These are phyloP conservation scores for Backusella tarrabulga DNA, from an alignment of 192 early-diverging fungal species.

Conservation along the genomic window DNA sequence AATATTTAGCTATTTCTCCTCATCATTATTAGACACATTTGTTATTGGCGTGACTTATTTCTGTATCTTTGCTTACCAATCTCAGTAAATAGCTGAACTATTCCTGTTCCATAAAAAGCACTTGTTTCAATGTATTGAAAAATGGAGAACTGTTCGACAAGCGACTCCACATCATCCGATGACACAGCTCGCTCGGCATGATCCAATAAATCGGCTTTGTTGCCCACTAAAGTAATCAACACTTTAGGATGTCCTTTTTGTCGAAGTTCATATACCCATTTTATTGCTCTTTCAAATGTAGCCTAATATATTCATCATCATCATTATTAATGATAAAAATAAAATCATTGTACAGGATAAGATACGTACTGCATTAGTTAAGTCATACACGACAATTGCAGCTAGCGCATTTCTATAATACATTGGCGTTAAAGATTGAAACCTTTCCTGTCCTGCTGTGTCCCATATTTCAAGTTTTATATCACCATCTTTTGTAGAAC, in stretches of 20 bases:
- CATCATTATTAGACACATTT: not conserved
- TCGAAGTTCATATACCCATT: slow-evolving; percentile 97
- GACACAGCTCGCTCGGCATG: slow-evolving; percentile 27
- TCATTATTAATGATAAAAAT: not conserved
- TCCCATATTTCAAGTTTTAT: slow-evolving; percentile 84
- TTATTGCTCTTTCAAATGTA: slow-evolving; percentile 91
- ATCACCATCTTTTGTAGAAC: slow-evolving; percentile 74
- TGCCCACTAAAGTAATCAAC: slow-evolving; percentile 95
- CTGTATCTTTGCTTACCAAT: slow-evolving; percentile 44
- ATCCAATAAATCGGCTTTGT: slow-evolving; percentile 84
- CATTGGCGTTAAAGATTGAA: slow-evolving; percentile 87
- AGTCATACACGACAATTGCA: slow-evolving; percentile 93
- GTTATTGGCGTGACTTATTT: not conserved
- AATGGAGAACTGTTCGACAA: slow-evolving; percentile 57
- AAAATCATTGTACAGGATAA: not conserved
- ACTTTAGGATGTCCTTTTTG: slow-evolving; percentile 93
- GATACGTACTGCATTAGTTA: slow-evolving; percentile 67
- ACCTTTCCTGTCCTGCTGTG: slow-evolving; percentile 95
- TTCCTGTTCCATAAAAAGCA: slow-evolving; percentile 82
- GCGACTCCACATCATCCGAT: slow-evolving; percentile 42
- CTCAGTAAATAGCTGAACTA: slow-evolving; percentile 90
- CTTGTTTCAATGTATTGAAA: slow-evolving; percentile 90
- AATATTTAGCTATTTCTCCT: not conserved
- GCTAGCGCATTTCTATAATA: slow-evolving; percentile 98
- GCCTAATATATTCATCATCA: slow-evolving; percentile 32